Conservation (phyloP, 2,329 filamentous ascomycete genomes). For the Elsinoe necatrix region DNA sequence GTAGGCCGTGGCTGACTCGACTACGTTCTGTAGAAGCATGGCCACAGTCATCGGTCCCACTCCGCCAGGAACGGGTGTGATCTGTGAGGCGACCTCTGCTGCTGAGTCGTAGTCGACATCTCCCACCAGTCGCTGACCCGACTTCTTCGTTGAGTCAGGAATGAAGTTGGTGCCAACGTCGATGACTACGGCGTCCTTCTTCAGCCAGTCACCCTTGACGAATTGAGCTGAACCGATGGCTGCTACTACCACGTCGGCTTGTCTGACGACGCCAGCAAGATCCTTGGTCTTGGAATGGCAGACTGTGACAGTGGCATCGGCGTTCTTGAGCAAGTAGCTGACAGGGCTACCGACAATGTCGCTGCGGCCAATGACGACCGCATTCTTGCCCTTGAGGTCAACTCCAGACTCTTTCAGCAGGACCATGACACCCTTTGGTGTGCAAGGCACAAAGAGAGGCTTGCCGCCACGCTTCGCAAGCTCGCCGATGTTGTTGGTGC, state of each 20-base stretch:
- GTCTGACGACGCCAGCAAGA: constrained; percentile 65
- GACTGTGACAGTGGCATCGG: constrained; percentile 91
- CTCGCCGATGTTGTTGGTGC: constrained; percentile 88
- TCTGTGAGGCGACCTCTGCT: constrained; percentile 75
- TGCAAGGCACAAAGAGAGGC: constrained; percentile 88
- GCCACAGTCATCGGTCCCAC: constrained; percentile 98
- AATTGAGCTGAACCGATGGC: constrained; percentile 83
- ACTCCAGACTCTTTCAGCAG: constrained; percentile 77
- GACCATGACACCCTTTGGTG: constrained; percentile 94
- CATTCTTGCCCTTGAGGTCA: constrained; percentile 78
- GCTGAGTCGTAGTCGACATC: constrained; percentile 91
- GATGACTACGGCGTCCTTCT: constrained; percentile 89
- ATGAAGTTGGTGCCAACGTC: constrained; percentile 98
- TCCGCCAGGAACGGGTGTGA: constrained; percentile 92
- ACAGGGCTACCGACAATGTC: constrained; percentile 97
- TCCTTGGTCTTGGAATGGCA: constrained; percentile 84
- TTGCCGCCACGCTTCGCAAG: constrained; percentile 88
- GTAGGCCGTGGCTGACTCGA: constrained; percentile 72
- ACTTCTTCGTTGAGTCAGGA: constrained; percentile 80
- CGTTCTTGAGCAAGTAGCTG: constrained; percentile 89
- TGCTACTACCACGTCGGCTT: constrained; percentile 81
- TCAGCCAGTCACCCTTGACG: constrained; percentile 91
- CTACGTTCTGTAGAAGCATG: constrained; percentile 94
- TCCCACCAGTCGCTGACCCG: constrained; percentile 81
- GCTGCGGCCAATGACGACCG: constrained; percentile 87